phyloP scores from a whole-genome alignment of 1,284 basidiomycete species.

The Fistulina hepatica region DNA sequence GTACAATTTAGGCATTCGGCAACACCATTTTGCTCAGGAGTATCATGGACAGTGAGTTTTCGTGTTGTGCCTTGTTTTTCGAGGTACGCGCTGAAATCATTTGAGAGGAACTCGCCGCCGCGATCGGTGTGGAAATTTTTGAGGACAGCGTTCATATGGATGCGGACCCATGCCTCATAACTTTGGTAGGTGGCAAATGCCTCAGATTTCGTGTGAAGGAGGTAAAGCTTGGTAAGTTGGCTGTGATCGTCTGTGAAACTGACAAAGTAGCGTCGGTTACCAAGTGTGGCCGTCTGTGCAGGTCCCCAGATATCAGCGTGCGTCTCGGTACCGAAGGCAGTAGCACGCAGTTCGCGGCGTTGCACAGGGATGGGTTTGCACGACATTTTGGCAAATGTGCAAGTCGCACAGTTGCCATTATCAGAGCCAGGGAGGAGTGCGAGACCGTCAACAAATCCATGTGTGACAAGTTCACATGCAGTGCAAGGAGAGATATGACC shows the following conservation, averaged over 20 bases:
- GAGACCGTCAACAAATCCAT: slow-evolving; percentile 5
- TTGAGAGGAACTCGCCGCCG: slow-evolving; percentile 18
- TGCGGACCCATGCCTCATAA: slow-evolving; percentile 12
- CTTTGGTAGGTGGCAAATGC: slow-evolving; percentile 13
- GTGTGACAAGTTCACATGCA: slow-evolving; percentile 5
- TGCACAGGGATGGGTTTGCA: slow-evolving; percentile 17
- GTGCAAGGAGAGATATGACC: slow-evolving; percentile 6
- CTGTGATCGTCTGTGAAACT: slow-evolving; percentile 20
- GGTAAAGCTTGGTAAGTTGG: slow-evolving; percentile 13
- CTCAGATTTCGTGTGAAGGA: slow-evolving; percentile 17
- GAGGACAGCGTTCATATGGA: slow-evolving; percentile 9
- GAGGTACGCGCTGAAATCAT: slow-evolving; percentile 18
- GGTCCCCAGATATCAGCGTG: slow-evolving; percentile 31
- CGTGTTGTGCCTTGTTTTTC: not conserved
- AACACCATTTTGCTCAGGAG: slow-evolving; percentile 19
- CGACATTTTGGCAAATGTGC: slow-evolving; percentile 20
- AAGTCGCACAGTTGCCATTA: slow-evolving; percentile 18
- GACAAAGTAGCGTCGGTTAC: slow-evolving; percentile 16
- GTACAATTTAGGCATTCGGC: slow-evolving; percentile 20
- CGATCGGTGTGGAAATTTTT: slow-evolving; percentile 17
- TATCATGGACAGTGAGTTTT: slow-evolving; percentile 5
- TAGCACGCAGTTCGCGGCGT: slow-evolving; percentile 11
- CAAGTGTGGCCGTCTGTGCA: slow-evolving; percentile 18
- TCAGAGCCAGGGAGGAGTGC: slow-evolving; percentile 2
- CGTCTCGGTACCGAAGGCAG: slow-evolving; percentile 22